Percentiles rank a stretch among this genome's conserved stretches.
Conservation (phyloP, 2,329 filamentous ascomycete genomes). For the Hymenoscyphus scutula region DNA sequence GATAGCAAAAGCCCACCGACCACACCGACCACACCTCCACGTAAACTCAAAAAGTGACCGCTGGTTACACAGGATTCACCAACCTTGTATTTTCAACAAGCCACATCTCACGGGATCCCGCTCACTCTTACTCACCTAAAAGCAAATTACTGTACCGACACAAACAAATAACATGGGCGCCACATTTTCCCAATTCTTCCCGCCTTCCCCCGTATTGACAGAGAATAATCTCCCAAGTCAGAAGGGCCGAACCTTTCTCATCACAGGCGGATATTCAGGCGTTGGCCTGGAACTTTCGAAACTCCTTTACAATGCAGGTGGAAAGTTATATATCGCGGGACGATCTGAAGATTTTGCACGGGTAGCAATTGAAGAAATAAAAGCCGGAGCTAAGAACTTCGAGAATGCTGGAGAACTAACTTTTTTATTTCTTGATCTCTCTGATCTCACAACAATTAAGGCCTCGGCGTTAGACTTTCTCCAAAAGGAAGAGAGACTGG, state of each 20-base stretch:
- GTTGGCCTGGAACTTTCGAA: conserved; percentile 30
- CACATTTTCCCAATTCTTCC: conserved; percentile 1
- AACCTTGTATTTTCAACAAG: neutral
- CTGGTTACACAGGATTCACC: no score
- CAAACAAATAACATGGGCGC: neutral
- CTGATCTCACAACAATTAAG: conserved; percentile 40
- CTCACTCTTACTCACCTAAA: neutral
- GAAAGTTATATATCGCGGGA: neutral
- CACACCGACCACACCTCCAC: no score
- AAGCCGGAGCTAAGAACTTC: neutral
- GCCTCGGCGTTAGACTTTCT: conserved; percentile 37
- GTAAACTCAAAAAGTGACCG: no score
- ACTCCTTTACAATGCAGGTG: neutral
- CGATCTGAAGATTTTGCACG: neutral
- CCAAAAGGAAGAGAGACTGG: conserved; percentile 36
- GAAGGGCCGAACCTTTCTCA: neutral
- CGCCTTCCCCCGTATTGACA: neutral
- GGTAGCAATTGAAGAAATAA: neutral
- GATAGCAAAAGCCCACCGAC: no score
- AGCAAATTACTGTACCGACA: neutral
- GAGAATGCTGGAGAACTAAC: conserved; percentile 32
- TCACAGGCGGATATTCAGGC: conserved; percentile 1
- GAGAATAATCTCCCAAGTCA: neutral
- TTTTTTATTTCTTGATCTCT: conserved; percentile 40
- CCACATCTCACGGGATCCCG: no score